Evolutionary conservation across 768 basidiomycete species (phyloP), one percentile per base, ranked within the genome.

Genomic region (Pulveroboletus frians): DNA sequence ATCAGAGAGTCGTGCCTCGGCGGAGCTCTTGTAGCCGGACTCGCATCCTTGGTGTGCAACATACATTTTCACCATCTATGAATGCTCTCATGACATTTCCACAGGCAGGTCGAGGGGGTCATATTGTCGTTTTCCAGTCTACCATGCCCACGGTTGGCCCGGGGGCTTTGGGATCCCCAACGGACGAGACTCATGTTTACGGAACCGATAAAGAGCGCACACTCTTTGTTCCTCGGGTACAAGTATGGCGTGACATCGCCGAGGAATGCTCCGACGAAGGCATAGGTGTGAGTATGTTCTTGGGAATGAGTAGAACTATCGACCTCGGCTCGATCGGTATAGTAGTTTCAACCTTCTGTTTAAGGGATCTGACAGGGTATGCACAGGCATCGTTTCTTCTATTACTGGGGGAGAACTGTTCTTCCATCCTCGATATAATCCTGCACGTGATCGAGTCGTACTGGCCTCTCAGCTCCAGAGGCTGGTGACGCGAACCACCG

Each of bases 261-360:
- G 90, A 94, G 59, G 89, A 93, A 63, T 88, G 88, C 59, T 89
- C 87, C 1, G 85, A 91, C 51, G 81, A 85, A 47, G 96, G 96
- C 18, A 79, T 98, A 23, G 94, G 92, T 2, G 84, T 96, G 50
- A 92, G 83, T 63, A 75, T 92, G 69, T 94, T 96, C 70, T 71
- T 97, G 18, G 88, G 88, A 23, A 89, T 88, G 50, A 77, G 69
- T 53, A 80, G 80, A 63, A 84, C 81, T 54, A 83, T 91, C 58
- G 96, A 98, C 67, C 71, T 97, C 3, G 95, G 84, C 5, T 90
- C 88, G 5, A 81, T 99, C 46, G 88, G 90, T 81, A 56, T 31
- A 78, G 61, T 46, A 20, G 21, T 3, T 52, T 46, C 31, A 29
- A 38, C 7, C 29, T 50, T 41, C 35, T 49, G 29, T 49, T 34